phyloP scores from a whole-genome alignment of 1,139 yeast species.

The Zygoascus sp. region DNA sequence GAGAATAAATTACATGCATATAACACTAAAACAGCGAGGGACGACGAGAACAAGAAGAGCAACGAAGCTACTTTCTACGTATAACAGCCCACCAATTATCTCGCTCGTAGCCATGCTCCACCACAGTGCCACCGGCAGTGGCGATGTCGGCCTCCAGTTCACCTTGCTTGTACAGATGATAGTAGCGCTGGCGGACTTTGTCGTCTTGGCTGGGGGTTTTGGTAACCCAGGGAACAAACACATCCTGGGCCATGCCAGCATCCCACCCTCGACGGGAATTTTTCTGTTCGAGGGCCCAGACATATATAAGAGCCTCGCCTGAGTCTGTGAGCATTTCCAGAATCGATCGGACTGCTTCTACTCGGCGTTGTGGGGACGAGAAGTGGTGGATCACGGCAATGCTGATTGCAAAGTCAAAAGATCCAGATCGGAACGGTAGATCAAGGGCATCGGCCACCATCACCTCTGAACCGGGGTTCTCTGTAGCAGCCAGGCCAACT shows the following conservation, averaged over 20 bases:
- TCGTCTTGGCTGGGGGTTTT: conserved; percentile 33
- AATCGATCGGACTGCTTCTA: conserved; percentile 67
- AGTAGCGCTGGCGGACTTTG: conserved; percentile 57
- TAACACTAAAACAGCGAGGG: neutral
- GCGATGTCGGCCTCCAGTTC: conserved; percentile 69
- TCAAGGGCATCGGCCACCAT: conserved; percentile 72
- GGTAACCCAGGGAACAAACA: conserved; percentile 93
- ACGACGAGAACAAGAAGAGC: too few species aligned
- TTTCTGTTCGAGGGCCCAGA: conserved; percentile 96
- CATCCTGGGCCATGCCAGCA: conserved; percentile 88
- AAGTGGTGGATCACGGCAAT: conserved; percentile 97
- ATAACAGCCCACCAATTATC: conserved; percentile 91
- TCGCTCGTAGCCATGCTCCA: conserved; percentile 77
- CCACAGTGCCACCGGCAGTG: conserved; percentile 61
- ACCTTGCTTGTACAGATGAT: conserved; percentile 79
- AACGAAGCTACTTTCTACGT: conserved; percentile 19
- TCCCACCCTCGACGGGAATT: conserved; percentile 81
- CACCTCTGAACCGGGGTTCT: conserved; percentile 43
- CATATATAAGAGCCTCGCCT: conserved; percentile 76
- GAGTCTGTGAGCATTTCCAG: conserved; percentile 52
- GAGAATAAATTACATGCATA: neutral
- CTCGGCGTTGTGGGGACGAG: conserved; percentile 73
- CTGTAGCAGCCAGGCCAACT: conserved; percentile 60
- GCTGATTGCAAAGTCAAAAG: conserved; percentile 86
- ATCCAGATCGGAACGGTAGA: conserved; percentile 57